Base-by-base conservation (phyloP, 192 early-diverging fungal species). In the Coemansia sp. region DNA sequence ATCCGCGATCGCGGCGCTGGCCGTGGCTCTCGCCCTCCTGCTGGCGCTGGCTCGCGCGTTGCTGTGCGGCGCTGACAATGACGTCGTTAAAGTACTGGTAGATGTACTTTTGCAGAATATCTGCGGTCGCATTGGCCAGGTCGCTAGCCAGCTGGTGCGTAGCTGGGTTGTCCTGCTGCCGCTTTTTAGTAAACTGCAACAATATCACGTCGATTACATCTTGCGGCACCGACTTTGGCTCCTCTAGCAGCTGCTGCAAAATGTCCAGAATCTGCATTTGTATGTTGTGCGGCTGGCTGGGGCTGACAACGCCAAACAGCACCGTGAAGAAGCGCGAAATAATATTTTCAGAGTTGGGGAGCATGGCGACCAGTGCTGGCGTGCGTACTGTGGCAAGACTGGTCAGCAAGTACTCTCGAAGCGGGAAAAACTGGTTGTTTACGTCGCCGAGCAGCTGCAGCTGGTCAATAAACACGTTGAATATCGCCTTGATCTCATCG, bases 71-170 rank as follows among this genome's bases (percentile, higher is more conserved):
- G 22, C 80, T 72, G 23, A 91, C 65, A 17, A 98, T 85, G 3
- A 85, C 79, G 37, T 95, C 91, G 21, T 84, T 82, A 78, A 98
- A 95, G 70, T 95, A 90, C 85, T 93, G 90, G 53, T 86, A 94
- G 10, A 97, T 83, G 65, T 94, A 94, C 57, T 88, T 81, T 66
- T 98, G 96, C 26, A 98, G 82, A 2, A 84, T 71, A 27, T 93
- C 92, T 0, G 90, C 74, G 34, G 83, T 80, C 9, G 60, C 64
- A 25, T 80, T 88, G 50, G 89, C 92, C 32, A 97, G 64, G 46
- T 93, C 92, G 23, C 86, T 68, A 5, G 94, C 91, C 58, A 98
- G 70, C 60, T 86, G 76, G 63, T 85, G 80, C 3, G 86, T 83
- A 13, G 86, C 77, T 9, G 79, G 63, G 51, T 88, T 87, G 21